Evolutionary conservation across 768 basidiomycete genomes (phyloP).

Genomic region (Ephemerocybe angulata): DNA sequence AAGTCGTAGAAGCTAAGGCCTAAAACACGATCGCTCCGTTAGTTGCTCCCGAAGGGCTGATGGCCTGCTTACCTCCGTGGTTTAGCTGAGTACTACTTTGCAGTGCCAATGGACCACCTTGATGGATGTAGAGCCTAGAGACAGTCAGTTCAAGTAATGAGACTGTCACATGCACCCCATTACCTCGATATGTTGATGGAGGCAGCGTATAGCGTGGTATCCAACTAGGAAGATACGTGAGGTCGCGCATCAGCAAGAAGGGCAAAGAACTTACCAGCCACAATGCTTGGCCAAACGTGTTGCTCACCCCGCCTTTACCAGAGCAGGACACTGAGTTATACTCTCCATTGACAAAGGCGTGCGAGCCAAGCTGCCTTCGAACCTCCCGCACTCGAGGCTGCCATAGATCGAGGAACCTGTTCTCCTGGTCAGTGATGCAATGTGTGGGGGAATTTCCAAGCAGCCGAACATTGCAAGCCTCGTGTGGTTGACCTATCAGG

Average conservation of each 20-base stretch:
- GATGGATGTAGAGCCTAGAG: conserved; percentile 47
- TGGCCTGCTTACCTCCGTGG: conserved; percentile 41
- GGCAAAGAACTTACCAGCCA: conserved; percentile 36
- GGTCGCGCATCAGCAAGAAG: neutral
- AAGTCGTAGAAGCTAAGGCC: conserved; percentile 44
- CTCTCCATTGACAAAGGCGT: conserved; percentile 52
- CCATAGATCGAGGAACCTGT: conserved; percentile 53
- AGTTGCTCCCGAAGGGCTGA: too few species aligned
- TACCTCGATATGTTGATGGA: conserved; percentile 49
- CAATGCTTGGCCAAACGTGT: conserved; percentile 53
- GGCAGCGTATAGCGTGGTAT: conserved; percentile 45
- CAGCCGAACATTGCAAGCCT: conserved; percentile 41
- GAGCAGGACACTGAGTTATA: conserved; percentile 56
- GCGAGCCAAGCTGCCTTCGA: conserved; percentile 43
- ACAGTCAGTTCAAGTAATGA: too few species aligned
- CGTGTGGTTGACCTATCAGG: conserved; percentile 48
- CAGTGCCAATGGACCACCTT: conserved; percentile 49
- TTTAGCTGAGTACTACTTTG: conserved; percentile 50
- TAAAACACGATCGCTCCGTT: conserved; percentile 6
- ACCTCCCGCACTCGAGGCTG: conserved; percentile 48
- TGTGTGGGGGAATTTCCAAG: neutral
- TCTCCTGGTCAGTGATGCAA: neutral
- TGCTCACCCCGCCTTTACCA: conserved; percentile 46
- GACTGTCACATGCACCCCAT: too few species aligned
- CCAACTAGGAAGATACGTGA: conserved; percentile 25